Base-by-base conservation (phyloP, 1,284 basidiomycete species). In the Marasmius fiardii region DNA sequence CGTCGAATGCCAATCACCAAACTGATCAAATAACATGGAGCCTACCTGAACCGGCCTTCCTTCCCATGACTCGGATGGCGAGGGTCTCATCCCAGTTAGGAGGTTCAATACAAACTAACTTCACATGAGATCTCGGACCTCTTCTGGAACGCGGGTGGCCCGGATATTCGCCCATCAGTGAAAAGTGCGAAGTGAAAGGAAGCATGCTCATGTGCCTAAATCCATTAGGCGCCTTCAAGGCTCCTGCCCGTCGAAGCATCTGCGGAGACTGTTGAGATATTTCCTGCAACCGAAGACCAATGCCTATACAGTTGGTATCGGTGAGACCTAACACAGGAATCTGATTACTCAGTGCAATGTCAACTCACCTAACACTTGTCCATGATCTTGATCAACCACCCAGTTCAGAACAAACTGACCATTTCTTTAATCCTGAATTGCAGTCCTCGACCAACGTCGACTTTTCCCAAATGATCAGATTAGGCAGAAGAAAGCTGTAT, bases 361-460 rank as follows among this genome's bases (percentile, higher is more conserved):
- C 23, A 14, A 47, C 43, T 18, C 21, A 62, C 60, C 60, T 57
- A 58, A 58, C 24, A 56, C 60, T 43, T 63, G 61, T 2, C 58
- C 61, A 4, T 58, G 12, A 33, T 61, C 53, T 45, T 63, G 60
- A 41, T 63, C 61, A 4, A 34, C 53, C 7, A 52, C 51, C 54
- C 55, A 59, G 12, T 56, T 44, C 11, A 60, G 35, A 26, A 60
- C 49, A 28, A 31, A 33, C 18, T 4, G 4, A 16, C 52, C 52
- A 12, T 48, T 48, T 0, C 34, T 35, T 4, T 43, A 51, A 24
- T 60, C 56, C 55, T 44, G 56, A 56, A 64, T 18, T 43, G 37
- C 2, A 63, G 53, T 6, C n/a, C 37, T 8, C 51, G 12, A 0
- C 60, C 58, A 4, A 55, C 61, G 39, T 64, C n/a, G n/a, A n/a